Evolutionary conservation across 2,329 filamentous ascomycete genomes (phyloP).

Genomic region (Tolypocladium paradoxum): DNA sequence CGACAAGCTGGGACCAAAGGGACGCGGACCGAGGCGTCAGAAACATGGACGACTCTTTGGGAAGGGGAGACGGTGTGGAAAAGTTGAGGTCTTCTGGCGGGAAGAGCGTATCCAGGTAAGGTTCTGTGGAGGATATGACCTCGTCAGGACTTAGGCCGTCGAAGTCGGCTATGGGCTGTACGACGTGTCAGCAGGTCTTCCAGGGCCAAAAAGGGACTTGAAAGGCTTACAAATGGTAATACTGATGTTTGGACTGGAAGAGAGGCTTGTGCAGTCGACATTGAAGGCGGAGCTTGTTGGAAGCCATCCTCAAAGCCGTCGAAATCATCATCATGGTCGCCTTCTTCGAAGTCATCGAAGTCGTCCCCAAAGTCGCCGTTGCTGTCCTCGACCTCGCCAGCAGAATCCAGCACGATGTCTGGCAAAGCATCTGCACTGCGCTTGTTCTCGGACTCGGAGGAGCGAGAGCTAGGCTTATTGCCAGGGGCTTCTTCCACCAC

Average conservation of each 20-base stretch:
- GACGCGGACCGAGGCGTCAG: conserved; percentile 79
- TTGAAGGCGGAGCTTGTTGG: conserved; percentile 35
- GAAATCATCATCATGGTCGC: conserved; percentile 44
- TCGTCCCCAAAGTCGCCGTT: conserved; percentile 46
- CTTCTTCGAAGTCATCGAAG: conserved; percentile 53
- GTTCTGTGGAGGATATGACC: conserved; percentile 48
- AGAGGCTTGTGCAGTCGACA: conserved; percentile 17
- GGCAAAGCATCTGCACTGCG: conserved; percentile 42
- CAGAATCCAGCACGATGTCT: conserved; percentile 37
- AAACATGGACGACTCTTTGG: conserved; percentile 56
- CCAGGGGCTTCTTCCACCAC: conserved; percentile 42
- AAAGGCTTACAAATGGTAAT: conserved; percentile 33
- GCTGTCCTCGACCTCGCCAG: conserved; percentile 26
- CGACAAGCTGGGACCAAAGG: conserved; percentile 91
- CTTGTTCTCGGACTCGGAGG: conserved; percentile 32
- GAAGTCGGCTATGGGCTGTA: conserved; percentile 57
- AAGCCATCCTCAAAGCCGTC: conserved; percentile 67
- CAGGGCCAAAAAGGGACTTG: background rate
- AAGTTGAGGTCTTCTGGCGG: conserved; percentile 44
- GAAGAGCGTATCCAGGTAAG: conserved; percentile 58
- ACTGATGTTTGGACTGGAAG: conserved; percentile 24
- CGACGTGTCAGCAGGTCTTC: conserved; percentile 12
- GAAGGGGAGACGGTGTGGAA: conserved; percentile 37
- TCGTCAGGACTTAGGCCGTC: conserved; percentile 50
- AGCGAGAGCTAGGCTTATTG: conserved; percentile 27